Evolutionary conservation across 2,329 filamentous ascomycete species (phyloP).

Genomic region (Colletotrichum aenigma): DNA sequence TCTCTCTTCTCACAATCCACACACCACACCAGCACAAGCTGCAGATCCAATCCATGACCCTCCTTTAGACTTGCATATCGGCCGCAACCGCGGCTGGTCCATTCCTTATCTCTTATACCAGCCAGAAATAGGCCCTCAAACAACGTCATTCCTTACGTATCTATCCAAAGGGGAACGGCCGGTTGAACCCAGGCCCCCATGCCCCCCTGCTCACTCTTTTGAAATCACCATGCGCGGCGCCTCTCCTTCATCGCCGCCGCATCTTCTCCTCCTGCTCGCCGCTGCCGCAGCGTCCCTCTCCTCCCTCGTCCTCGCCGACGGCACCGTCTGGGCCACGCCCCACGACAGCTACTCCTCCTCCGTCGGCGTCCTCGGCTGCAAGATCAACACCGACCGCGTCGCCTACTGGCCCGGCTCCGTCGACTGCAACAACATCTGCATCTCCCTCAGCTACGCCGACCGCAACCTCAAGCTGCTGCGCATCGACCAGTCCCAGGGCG

Average conservation of each 20-base stretch:
- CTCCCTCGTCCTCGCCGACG: constrained; percentile 1
- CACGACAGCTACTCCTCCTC: constrained; percentile 54
- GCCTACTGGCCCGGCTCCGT: constrained; percentile 54
- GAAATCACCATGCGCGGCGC: constrained; percentile 1
- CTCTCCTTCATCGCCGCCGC: constrained; percentile 13
- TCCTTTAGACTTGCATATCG: constrained; percentile 10
- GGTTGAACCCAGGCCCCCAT: background rate
- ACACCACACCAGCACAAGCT: background rate
- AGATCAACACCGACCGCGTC: constrained; percentile 55
- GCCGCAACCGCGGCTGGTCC: constrained; percentile 16
- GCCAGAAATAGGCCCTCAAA: background rate
- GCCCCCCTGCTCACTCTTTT: background rate
- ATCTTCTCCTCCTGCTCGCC: background rate
- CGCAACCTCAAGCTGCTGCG: constrained; percentile 27
- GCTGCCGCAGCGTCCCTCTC: background rate
- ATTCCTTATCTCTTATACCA: background rate
- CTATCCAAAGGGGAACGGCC: background rate
- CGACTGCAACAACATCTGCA: constrained; percentile 49
- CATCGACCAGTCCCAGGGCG: constrained; percentile 36
- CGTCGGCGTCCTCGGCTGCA: constrained; percentile 55
- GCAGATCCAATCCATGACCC: constrained; percentile 10
- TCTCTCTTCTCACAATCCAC: constrained; percentile 4
- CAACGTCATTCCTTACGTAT: background rate
- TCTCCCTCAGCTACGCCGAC: constrained; percentile 33
- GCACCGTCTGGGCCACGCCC: constrained; percentile 40